Evolutionary conservation across 805 yeast genomes (phyloP).

Genomic region (Saccharomycopsis guyanensis): DNA sequence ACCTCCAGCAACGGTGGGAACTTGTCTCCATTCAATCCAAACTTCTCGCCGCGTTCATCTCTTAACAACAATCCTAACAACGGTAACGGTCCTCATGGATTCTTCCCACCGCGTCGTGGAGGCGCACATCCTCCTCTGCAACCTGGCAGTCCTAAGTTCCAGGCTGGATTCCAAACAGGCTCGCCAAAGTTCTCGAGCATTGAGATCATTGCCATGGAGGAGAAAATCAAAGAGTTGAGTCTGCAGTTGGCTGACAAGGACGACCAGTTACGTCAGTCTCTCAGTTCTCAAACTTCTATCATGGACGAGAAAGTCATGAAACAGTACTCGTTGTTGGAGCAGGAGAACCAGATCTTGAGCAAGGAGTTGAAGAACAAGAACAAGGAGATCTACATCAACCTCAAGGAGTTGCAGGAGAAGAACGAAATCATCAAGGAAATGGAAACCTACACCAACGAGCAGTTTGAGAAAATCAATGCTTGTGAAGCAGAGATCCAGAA

Average conservation of each 20-base stretch:
- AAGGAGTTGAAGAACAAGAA: conserved; percentile 16
- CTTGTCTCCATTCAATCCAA: conserved; percentile 15
- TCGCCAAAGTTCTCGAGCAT: conserved; percentile 8
- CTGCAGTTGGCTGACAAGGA: conserved; percentile 12
- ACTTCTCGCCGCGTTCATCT: conserved; percentile 7
- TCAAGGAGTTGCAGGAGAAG: conserved; percentile 19
- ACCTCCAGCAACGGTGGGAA: conserved; percentile 7
- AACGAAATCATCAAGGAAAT: conserved; percentile 18
- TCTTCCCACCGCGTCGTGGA: conserved; percentile 15
- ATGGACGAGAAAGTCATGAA: conserved; percentile 17
- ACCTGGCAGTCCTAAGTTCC: conserved; percentile 5
- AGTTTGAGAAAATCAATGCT: conserved; percentile 4
- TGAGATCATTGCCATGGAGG: conserved; percentile 21
- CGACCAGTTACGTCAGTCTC: conserved; percentile 12
- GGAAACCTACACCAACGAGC: conserved; percentile 19
- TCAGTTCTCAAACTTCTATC: conserved; percentile 4
- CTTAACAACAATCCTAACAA: not conserved
- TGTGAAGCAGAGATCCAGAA: conserved; percentile 2
- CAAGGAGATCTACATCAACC: conserved; percentile 15
- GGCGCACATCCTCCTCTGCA: not conserved
- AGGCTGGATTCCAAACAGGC: not conserved
- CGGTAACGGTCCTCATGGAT: conserved; percentile 9
- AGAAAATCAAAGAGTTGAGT: conserved; percentile 17
- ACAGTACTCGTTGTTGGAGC: conserved; percentile 16
- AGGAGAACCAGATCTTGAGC: conserved; percentile 16